phyloP scores from a whole-genome alignment of 495 filamentous ascomycete species.

The Neurospora discreta region DNA sequence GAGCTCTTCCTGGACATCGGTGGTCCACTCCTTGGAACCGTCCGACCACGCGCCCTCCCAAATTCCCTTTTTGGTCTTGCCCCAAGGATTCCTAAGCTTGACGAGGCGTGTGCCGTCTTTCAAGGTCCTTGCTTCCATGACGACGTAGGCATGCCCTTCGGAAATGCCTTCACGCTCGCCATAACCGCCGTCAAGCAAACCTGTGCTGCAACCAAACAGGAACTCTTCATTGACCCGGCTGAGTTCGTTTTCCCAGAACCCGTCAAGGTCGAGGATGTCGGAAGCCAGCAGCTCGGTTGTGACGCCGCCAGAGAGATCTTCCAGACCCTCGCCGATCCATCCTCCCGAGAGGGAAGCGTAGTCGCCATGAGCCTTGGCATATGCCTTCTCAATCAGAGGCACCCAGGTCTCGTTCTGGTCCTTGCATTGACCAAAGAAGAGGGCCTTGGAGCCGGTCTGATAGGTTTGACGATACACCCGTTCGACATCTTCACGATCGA shows the following conservation, averaged over 20 bases:
- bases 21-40: conserved; percentile 90
- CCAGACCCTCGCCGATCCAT: conserved; percentile 79
- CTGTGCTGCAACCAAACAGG: conserved; percentile 75
- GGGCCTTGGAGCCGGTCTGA: conserved; percentile 68
- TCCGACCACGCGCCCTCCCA: conserved; percentile 84
- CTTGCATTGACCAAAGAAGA: conserved; percentile 81
- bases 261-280: conserved; percentile 81
- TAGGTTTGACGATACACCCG: conserved; percentile 71
- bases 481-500: conserved; percentile 54
- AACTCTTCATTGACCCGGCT: conserved; percentile 81
- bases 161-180: conserved; percentile 64
- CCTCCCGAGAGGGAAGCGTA: conserved; percentile 73
- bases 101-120: conserved; percentile 35
- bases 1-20: conserved; percentile 71
- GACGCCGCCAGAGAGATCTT: conserved; percentile 89
- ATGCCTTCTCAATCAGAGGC: conserved; percentile 86
- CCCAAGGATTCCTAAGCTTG: conserved; percentile 72
- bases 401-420: conserved; percentile 92
- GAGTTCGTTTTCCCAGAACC: conserved; percentile 83
- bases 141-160: conserved; percentile 78
- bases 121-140: conserved; percentile 64
- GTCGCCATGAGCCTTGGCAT: conserved; percentile 87
- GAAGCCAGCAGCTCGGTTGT: conserved; percentile 73
- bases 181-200: conserved; percentile 51
- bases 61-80: conserved; percentile 51